A percentile compares a stretch with the other conserved stretches of the same genome.
These are phyloP conservation scores for Asparagopsis taxiformis DNA, from an alignment of 31 red algal species.

Conservation along the genomic window DNA sequence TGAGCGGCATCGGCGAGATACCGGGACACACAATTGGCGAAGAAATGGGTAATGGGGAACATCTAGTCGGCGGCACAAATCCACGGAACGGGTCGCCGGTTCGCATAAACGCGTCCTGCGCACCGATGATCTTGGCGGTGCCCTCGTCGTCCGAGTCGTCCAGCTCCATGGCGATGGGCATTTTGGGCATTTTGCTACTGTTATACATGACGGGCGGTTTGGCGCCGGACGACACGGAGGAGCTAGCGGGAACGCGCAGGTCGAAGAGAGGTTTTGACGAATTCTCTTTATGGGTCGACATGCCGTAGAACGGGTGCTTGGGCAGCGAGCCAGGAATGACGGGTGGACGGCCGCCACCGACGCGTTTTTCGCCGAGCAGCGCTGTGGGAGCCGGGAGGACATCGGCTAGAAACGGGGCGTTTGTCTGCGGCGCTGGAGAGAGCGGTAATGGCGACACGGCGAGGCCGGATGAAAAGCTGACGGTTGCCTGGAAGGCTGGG, in stretches of 20 bases:
- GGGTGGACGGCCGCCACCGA: constrained; percentile 34
- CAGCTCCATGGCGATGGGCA: constrained; percentile 58
- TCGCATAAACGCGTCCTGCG: constrained; percentile 56
- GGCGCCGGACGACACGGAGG: constrained; percentile 5
- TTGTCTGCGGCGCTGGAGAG: not conserved
- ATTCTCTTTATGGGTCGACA: constrained; percentile 22
- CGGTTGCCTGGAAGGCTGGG: too few relatives aligned
- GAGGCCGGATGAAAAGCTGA: too few relatives aligned
- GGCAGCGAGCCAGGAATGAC: constrained; percentile 33
- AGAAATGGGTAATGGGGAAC: constrained; percentile 51
- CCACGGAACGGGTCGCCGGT: constrained; percentile 55
- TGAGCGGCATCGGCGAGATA: constrained; percentile 55
- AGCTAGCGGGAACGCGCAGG: constrained; percentile 17
- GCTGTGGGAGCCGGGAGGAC: constrained; percentile 22
- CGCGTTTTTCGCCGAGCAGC: constrained; percentile 26
- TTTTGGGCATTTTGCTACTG: constrained; percentile 49
- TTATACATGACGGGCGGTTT: constrained; percentile 29
- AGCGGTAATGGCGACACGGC: too few relatives aligned
- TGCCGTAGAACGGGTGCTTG: constrained; percentile 19
- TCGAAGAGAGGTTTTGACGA: constrained; percentile 17
- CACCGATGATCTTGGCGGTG: constrained; percentile 30
- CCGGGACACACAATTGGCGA: constrained; percentile 52
- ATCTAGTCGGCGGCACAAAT: constrained; percentile 42
- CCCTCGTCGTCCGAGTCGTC: constrained; percentile 59
- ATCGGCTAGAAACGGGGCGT: too few relatives aligned